Conservation (phyloP, 2,329 filamentous ascomycete genomes). For the Penicillium sp. region DNA sequence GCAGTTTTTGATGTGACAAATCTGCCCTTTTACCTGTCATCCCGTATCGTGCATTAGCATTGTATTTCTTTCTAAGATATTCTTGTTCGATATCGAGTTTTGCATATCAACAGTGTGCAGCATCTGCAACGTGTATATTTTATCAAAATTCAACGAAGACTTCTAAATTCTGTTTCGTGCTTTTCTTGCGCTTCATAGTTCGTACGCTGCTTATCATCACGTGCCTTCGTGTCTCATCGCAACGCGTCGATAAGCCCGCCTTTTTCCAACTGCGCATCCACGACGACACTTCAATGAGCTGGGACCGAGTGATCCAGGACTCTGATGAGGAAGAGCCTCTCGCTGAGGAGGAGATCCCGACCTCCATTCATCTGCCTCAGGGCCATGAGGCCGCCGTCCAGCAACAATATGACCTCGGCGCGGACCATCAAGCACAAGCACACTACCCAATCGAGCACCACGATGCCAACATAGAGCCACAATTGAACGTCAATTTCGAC, state of each 20-base stretch:
- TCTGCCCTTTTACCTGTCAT: not conserved
- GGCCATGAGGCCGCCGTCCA: conserved; percentile 12
- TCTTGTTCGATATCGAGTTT: not conserved
- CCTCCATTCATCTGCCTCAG: conserved; percentile 20
- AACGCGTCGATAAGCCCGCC: conserved; percentile 9
- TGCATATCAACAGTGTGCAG: conserved; percentile 1
- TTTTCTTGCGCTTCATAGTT: not conserved
- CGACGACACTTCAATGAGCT: conserved; percentile 29
- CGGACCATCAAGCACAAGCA: conserved; percentile 13
- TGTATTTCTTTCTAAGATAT: conserved; percentile 4
- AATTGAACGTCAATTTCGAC: conserved; percentile 36
- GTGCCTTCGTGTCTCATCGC: conserved; percentile 1
- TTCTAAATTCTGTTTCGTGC: not conserved
- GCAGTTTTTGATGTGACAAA: not conserved
- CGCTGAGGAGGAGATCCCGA: conserved; percentile 24
- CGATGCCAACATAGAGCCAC: conserved; percentile 13
- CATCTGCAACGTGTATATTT: not conserved
- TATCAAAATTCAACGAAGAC: not conserved
- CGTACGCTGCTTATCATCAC: conserved; percentile 5
- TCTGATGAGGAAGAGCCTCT: conserved; percentile 43
- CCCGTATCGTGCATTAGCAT: conserved; percentile 12
- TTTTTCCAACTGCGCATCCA: conserved; percentile 1
- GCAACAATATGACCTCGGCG: conserved; percentile 9
- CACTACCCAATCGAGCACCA: conserved; percentile 7
- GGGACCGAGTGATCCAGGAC: conserved; percentile 41